Conservation (phyloP, 176 grass and related monocot genomes). For the barley (Hordeum vulgare) region DNA sequence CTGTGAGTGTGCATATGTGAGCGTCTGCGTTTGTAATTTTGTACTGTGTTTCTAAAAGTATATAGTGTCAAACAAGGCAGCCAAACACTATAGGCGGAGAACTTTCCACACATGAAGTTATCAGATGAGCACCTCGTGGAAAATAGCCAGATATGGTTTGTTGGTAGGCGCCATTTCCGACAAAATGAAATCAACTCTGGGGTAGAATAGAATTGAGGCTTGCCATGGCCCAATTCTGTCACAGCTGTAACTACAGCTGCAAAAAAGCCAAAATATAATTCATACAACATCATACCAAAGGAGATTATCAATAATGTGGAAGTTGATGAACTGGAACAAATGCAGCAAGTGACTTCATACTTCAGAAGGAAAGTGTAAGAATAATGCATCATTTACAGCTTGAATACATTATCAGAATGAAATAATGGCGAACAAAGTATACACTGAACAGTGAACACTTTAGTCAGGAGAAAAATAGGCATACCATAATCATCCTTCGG, state of each 20-base stretch:
- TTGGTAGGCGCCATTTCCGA: constrained; percentile 84
- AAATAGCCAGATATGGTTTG: constrained; percentile 93
- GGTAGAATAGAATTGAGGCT: constrained; percentile 94
- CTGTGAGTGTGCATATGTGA: too few species aligned
- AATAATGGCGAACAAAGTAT: not conserved
- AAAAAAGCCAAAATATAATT: constrained; percentile 10
- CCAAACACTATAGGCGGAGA: not conserved
- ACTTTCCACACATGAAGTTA: constrained; percentile 6
- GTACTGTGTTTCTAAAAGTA: too few species aligned
- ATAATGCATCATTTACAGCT: not conserved
- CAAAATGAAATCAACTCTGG: constrained; percentile 89
- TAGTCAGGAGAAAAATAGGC: not conserved
- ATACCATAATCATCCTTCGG: constrained; percentile 98
- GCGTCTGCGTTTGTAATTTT: too few species aligned
- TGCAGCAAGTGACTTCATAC: not conserved
- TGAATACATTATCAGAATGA: not conserved
- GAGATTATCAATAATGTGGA: not conserved
- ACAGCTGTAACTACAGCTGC: constrained; percentile 86
- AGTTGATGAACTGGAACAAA: constrained; percentile 10
- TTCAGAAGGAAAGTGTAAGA: not conserved
- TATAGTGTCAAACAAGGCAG: not conserved
- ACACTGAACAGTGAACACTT: constrained; percentile 1
- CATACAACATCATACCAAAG: constrained; percentile 20
- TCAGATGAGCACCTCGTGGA: constrained; percentile 71
- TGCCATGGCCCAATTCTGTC: constrained; percentile 70